These are phyloP conservation scores for Suhomyces xylopsoci DNA, from an alignment of 805 yeast genomes.

Conservation along the genomic window DNA sequence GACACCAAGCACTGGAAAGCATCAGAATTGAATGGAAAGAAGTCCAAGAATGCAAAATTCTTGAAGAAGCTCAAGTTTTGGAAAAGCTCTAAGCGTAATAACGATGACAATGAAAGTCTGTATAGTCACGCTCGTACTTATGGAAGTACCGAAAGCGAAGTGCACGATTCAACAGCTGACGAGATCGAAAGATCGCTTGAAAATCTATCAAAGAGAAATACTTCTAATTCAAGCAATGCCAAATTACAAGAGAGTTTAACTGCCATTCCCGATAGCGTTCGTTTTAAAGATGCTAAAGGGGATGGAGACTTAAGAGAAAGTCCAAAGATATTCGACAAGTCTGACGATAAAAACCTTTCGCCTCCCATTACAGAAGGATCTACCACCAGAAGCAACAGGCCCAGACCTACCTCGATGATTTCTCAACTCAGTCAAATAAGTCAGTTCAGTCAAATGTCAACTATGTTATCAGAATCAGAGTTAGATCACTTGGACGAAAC, in stretches of 20 bases:
- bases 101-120: constrained; percentile 7
- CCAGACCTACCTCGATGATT: constrained; percentile 40
- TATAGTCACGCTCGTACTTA: constrained; percentile 1
- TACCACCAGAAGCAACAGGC: constrained; percentile 9
- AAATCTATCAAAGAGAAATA: constrained; percentile 2
- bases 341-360: not conserved
- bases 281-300: not conserved
- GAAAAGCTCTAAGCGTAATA: constrained; percentile 22
- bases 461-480: constrained; percentile 43
- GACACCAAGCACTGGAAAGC: constrained; percentile 8
- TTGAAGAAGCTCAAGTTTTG: constrained; percentile 38
- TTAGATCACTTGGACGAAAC: constrained; percentile 39
- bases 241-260: not conserved
- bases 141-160: not conserved
- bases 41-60: constrained; percentile 21
- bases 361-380: constrained; percentile 4
- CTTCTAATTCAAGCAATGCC: constrained; percentile 1
- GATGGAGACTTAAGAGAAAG: not conserved
- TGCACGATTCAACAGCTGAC: constrained; percentile 2
- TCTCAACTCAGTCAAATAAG: constrained; percentile 39
- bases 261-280: not conserved
- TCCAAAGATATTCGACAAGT: constrained; percentile 1
- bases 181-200: constrained; percentile 10
- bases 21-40: constrained; percentile 11
- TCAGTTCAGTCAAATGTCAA: constrained; percentile 40